phyloP scores from a whole-genome alignment of 2,329 filamentous ascomycete genomes.

The Xylaria sp. region DNA sequence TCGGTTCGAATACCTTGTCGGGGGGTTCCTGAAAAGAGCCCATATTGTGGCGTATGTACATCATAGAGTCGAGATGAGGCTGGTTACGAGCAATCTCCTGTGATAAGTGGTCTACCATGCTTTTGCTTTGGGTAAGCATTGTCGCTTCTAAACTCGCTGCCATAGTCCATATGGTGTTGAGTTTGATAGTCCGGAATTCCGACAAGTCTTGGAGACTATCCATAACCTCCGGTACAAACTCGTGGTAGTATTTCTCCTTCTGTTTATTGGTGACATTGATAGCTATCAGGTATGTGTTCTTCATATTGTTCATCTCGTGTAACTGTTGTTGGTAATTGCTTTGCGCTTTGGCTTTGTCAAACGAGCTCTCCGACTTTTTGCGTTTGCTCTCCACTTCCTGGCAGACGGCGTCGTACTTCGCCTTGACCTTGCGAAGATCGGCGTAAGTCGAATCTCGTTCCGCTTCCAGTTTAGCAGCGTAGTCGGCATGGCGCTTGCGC shows the following conservation, averaged over 20 bases:
- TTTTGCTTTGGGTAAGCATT: conserved; percentile 79
- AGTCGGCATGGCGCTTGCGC: conserved; percentile 90
- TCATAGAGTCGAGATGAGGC: conserved; percentile 92
- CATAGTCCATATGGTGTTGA: conserved; percentile 87
- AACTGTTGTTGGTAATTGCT: conserved; percentile 92
- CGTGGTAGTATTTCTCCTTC: conserved; percentile 97
- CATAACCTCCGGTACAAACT: conserved; percentile 93
- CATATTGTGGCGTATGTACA: conserved; percentile 96
- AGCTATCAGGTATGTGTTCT: conserved; percentile 96
- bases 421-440: conserved; percentile 90
- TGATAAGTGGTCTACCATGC: conserved; percentile 76
- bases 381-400: conserved; percentile 94
- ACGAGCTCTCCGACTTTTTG: conserved; percentile 95
- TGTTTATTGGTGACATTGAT: conserved; percentile 98
- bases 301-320: conserved; percentile 95
- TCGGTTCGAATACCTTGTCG: conserved; percentile 90
- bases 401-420: conserved; percentile 90
- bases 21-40: conserved; percentile 83
- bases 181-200: conserved; percentile 84
- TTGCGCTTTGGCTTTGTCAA: conserved; percentile 93
- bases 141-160: conserved; percentile 83
- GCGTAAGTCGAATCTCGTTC: conserved; percentile 86
- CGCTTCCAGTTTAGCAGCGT: conserved; percentile 86
- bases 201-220: conserved; percentile 94
- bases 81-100: conserved; percentile 88